phyloP scores from a whole-genome alignment of 768 basidiomycete genomes.

The Tylopilus vinaceipallidus region DNA sequence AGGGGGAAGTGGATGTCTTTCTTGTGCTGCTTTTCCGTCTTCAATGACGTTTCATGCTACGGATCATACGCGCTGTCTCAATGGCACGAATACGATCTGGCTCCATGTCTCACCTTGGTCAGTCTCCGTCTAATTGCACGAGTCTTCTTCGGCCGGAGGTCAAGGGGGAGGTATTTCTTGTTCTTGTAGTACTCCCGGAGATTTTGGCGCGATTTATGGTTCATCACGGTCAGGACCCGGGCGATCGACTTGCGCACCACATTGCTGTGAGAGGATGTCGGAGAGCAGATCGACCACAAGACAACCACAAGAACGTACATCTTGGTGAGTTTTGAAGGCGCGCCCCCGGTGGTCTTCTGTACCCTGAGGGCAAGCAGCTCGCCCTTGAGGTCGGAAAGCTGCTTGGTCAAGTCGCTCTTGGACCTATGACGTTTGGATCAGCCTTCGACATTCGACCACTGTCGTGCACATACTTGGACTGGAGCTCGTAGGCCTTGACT shows the following conservation, averaged over 20 bases:
- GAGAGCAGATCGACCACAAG: neutral
- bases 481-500: constrained; percentile 96
- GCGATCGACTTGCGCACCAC: constrained; percentile 98
- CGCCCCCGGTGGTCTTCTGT: constrained; percentile 96
- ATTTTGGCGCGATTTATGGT: constrained; percentile 96
- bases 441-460: neutral
- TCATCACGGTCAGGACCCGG: constrained; percentile 96
- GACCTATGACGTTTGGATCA: constrained; percentile 51
- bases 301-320: constrained; percentile 61
- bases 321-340: constrained; percentile 93
- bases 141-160: constrained; percentile 97
- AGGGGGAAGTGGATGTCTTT: constrained; percentile 91
- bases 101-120: constrained; percentile 65
- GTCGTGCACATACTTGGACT: constrained; percentile 72
- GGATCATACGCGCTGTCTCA: constrained; percentile 9
- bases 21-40: constrained; percentile 93
- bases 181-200: constrained; percentile 97
- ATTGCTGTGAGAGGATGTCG: constrained; percentile 54
- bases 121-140: constrained; percentile 95
- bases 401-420: constrained; percentile 95
- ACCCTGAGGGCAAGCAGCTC: constrained; percentile 94
- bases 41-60: constrained; percentile 79
- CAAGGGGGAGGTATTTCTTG: constrained; percentile 95
- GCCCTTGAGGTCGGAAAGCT: constrained; percentile 89
- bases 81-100: neutral